A percentile compares a stretch with the other conserved stretches of the same genome.
Evolutionary conservation across 208 protist species (phyloP).

Genomic region (Lotmaria passim): DNA sequence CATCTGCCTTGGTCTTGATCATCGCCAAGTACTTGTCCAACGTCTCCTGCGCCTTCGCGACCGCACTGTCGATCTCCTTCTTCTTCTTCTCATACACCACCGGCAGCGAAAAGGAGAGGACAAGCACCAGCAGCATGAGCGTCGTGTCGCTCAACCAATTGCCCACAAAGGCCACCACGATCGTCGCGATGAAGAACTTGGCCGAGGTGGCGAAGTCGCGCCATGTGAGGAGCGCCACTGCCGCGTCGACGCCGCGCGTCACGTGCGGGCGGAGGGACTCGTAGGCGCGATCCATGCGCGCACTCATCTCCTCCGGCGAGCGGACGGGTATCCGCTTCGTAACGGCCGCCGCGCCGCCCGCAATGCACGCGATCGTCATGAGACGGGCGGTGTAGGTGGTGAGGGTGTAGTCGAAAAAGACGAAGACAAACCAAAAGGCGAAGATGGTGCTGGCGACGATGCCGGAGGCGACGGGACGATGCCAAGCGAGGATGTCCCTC

Average conservation of each 20-base stretch:
- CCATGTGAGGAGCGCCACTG: constrained; percentile 66
- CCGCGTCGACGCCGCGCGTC: constrained; percentile 31
- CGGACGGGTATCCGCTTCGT: constrained; percentile 35
- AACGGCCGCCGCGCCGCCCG: constrained; percentile 36
- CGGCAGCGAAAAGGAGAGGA: constrained; percentile 60
- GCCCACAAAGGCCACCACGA: constrained; percentile 67
- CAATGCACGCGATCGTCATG: constrained; percentile 44
- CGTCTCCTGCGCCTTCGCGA: constrained; percentile 32
- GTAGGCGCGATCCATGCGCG: constrained; percentile 51
- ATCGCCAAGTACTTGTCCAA: constrained; percentile 60
- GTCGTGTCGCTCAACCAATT: constrained; percentile 76
- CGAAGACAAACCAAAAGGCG: constrained; percentile 60
- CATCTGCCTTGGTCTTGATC: constrained; percentile 37
- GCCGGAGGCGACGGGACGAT: constrained; percentile 63
- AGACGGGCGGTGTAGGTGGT: constrained; percentile 76
- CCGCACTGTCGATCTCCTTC: constrained; percentile 54
- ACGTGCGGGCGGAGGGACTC: constrained; percentile 53
- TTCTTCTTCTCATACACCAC: constrained; percentile 78
- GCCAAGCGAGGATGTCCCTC: constrained; percentile 72
- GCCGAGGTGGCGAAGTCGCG: constrained; percentile 50
- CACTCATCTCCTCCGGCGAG: constrained; percentile 53
- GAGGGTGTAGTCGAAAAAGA: constrained; percentile 73
- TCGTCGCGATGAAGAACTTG: constrained; percentile 47
- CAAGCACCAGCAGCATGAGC: constrained; percentile 43
- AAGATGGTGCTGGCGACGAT: constrained; percentile 44